Base-by-base conservation (phyloP, 140 eudicot genomes). In the Anethum foeniculum region DNA sequence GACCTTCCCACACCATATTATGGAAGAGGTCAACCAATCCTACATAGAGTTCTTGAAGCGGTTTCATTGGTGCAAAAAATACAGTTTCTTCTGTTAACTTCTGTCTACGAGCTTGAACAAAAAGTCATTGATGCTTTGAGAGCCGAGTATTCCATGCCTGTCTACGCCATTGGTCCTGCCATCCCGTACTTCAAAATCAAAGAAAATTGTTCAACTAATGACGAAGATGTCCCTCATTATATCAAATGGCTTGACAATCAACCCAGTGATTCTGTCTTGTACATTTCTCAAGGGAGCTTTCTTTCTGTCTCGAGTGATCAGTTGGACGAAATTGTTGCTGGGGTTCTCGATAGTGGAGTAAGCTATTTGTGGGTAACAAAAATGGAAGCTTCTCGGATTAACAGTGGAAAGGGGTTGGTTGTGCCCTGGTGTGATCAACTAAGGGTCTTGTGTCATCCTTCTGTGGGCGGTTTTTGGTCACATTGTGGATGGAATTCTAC, bases 401-500 rank as follows among this genome's bases (percentile, higher is more conserved):
- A 80, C 47, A 60, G 41, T 1, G 84, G 71, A 21, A 86, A 68
- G 19, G 98, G 96, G 58, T 47, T 88, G 44, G 86, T 88, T n/a
- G 87, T 91, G 79, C 84, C 90, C 7, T 93, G 96, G 98, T 91
- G 97, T 80, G 96, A 93, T 71, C 98, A 93, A 69, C 71, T 93
- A 58, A 84, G 85, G 87, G 98, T 93, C 44, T 84, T 91, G 75
- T 56, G 89, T 28, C 98, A 93, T 76, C 79, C 85, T 77, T 85
- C 92, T 2, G 16, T 93, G 7, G 98, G 96, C 8, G 98, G 90
- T 3, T 93, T 91, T 80, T 93, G 90, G 93, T 82, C 98, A 77
- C 98, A 93, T 83, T 93, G 98, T 60, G 97, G 98, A 16, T 93
- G 96, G 97, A 93, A 86, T 76, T 93, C 98, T n/a, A 90, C 94